phyloP scores from a whole-genome alignment of 2,329 filamentous ascomycete species.

The Colletotrichum endophyticum region DNA sequence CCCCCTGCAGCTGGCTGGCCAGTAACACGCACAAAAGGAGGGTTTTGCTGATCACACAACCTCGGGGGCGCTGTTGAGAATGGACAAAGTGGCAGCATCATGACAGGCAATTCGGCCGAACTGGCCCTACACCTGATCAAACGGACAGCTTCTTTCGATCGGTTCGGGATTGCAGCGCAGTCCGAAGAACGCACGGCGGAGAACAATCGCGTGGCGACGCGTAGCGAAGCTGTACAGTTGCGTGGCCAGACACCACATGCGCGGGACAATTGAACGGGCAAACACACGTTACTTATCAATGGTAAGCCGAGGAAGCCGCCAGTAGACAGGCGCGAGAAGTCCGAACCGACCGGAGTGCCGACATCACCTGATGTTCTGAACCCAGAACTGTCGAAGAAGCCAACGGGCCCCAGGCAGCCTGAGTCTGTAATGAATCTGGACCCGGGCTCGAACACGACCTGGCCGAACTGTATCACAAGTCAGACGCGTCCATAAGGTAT shows the following conservation, averaged over 20 bases:
- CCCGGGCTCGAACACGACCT: background rate
- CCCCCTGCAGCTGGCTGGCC: background rate
- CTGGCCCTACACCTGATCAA: background rate
- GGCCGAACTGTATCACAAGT: background rate
- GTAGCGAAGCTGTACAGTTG: background rate
- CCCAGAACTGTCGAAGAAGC: background rate
- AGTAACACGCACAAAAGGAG: background rate
- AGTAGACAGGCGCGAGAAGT: background rate
- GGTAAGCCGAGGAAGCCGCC: background rate
- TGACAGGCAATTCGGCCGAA: background rate
- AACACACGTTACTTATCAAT: background rate
- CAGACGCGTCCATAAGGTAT: background rate
- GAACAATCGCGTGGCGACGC: background rate
- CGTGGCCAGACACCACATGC: background rate
- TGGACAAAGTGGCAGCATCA: background rate
- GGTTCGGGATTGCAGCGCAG: background rate
- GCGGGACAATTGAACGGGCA: background rate
- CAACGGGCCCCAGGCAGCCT: background rate
- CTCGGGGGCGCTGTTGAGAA: background rate
- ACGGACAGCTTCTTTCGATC: background rate
- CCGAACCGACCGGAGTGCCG: background rate
- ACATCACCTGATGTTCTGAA: background rate
- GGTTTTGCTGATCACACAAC: background rate
- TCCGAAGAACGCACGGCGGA: background rate
- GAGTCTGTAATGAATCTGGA: background rate